phyloP scores from a whole-genome alignment of 371 early-diverging fungal genomes.

The Rhizopus sp. region DNA sequence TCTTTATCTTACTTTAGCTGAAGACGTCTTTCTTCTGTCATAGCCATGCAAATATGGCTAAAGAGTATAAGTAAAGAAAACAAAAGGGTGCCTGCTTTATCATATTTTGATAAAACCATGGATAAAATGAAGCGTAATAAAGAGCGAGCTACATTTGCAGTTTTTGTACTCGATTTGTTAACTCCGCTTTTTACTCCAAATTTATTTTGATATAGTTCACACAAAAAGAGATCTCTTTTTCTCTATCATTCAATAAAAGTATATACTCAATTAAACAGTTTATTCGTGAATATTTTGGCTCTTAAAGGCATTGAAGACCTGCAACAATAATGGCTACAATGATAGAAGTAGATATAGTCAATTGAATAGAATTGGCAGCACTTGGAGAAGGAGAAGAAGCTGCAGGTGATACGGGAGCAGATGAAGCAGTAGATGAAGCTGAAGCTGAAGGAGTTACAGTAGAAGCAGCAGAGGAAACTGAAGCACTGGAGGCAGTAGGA shows the following conservation, averaged over 20 bases:
- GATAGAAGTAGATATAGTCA: neutral
- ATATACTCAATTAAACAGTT: neutral
- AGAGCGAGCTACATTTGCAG: no score
- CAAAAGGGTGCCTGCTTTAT: neutral
- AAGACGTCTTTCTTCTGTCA: conserved; percentile 19
- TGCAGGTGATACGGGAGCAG: neutral
- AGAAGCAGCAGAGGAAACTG: conserved; percentile 4
- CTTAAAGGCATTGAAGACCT: neutral
- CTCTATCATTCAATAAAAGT: no score
- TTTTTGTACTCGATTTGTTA: no score
- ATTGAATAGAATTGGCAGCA: neutral
- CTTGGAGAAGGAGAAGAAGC: neutral
- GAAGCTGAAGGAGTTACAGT: neutral
- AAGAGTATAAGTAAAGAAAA: neutral
- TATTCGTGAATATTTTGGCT: neutral
- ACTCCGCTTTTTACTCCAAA: no score
- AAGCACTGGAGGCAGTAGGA: neutral
- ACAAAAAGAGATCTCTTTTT: no score
- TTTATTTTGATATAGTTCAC: no score
- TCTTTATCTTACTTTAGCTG: conserved; percentile 19
- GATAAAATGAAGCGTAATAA: neutral
- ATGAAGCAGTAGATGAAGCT: conserved; percentile 2
- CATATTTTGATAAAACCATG: neutral
- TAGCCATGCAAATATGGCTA: neutral
- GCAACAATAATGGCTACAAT: neutral